Evolutionary conservation across 495 filamentous ascomycete species (phyloP), one percentile per base, ranked within the genome.

Genomic region (Lasiosphaeria ovina): DNA sequence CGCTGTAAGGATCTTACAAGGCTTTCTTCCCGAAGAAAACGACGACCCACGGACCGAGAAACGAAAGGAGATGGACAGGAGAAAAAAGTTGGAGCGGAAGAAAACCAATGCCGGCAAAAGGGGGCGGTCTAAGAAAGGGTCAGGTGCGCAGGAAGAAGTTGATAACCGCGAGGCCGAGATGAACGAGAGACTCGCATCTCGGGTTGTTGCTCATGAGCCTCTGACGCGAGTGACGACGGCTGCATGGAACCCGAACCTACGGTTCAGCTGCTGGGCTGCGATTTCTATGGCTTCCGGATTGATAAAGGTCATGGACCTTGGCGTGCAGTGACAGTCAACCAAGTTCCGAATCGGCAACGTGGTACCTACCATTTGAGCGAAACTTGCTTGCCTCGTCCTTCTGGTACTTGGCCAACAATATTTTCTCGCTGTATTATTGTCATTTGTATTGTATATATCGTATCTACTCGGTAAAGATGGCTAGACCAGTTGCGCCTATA

Each of bases 21-120:
- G 77, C 2, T 80, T 74, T 50, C 51, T 69, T 6, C 73, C 75
- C 0, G 77, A 81, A 81, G 75, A 83, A 52, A 84, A 84, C 61
- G 86, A 83, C 55, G 89, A 92, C 69, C 85, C 85, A 60, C 82
- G 83, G 66, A 77, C 74, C 48, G 87, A 86, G 24, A 81, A 87
- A 69, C 78, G 81, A 34, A 89, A 87, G 75, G 83, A 83, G 65
- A 78, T 86, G 44, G 85, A 88, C 65, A 79, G 81, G 36, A 84
- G 66, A 45, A 69, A 71, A 62, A 55, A 58, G 32, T 54, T 83
- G 48, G 83, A 85, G 64, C 76, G 76, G 17, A 81, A 78, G 63
- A 85, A 83, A 44, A 86, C 80, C 54, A 78, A 78, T 54, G 85
- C 81, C 40, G 80, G 80, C 65, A 77, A 83, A 66, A 81, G 84